phyloP scores from a whole-genome alignment of 2,329 filamentous ascomycete species.

The Hysterium pulicare region DNA sequence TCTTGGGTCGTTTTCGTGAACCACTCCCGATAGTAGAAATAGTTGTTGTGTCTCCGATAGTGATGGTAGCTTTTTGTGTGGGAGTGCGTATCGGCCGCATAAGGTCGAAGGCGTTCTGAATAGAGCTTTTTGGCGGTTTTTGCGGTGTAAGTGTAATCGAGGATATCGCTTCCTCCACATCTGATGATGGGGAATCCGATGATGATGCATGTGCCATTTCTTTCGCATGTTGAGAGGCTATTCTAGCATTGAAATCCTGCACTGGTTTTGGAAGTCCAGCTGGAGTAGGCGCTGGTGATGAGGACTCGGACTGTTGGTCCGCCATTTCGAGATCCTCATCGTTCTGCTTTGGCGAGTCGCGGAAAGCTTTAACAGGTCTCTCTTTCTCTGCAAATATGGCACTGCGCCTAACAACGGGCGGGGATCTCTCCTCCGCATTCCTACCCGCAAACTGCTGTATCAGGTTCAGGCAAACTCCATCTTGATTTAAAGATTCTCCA shows the following conservation, averaged over 20 bases:
- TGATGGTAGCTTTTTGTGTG: conserved; percentile 68
- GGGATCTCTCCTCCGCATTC: conserved; percentile 22
- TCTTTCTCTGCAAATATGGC: conserved; percentile 7
- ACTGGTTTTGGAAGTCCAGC: conserved; percentile 18
- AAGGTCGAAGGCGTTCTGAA: conserved; percentile 61
- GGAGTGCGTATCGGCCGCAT: conserved; percentile 62
- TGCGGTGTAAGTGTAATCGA: conserved; percentile 28
- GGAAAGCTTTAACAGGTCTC: neutral
- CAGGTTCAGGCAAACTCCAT: conserved; percentile 32
- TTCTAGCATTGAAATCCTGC: conserved; percentile 41
- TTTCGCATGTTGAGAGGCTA: conserved; percentile 31
- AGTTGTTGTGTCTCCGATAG: conserved; percentile 65
- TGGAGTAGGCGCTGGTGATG: neutral
- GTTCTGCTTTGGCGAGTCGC: conserved; percentile 11
- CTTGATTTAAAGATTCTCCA: conserved; percentile 8
- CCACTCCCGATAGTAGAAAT: conserved; percentile 61
- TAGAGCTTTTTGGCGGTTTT: conserved; percentile 33
- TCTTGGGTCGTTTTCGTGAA: conserved; percentile 48
- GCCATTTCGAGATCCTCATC: conserved; percentile 22
- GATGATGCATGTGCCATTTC: conserved; percentile 12
- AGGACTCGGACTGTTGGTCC: conserved; percentile 4
- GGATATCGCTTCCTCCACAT: conserved; percentile 21
- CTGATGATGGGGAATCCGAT: conserved; percentile 8
- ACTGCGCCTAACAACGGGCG: conserved; percentile 7
- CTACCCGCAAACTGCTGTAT: conserved; percentile 32